Evolutionary conservation across 495 filamentous ascomycete species (phyloP), one percentile per base, ranked within the genome.

Genomic region (Lepraria neglecta): DNA sequence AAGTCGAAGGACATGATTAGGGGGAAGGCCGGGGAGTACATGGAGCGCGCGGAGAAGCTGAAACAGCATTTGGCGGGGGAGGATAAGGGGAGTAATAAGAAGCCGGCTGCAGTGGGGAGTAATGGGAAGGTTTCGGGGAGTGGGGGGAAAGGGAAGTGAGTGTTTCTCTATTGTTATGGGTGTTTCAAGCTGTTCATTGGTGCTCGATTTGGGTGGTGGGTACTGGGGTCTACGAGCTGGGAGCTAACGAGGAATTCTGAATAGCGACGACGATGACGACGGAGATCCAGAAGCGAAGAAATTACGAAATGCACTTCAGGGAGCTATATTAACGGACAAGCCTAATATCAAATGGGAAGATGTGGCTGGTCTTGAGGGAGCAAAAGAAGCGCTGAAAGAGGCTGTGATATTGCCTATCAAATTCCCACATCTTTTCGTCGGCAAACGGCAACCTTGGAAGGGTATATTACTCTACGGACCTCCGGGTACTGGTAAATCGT

Each of bases 341-440:
- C 94, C 95, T 24, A 96, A 98, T 68, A 78, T 98, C 42, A 86
- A 85, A 67, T 98, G 94, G 94, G 94, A 98, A 68, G 95, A 97
- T 74, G 95, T 98, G 45, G 94, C 95, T n/a, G 94, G 94, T 69
- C 74, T 98, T 33, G 94, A 98, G 69, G 84, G 81, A 40, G 94
- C 94, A 50, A 98, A 98, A 77, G 95, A 98, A 70, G 91, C 95
- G 35, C 75, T 98, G 67, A 98, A 98, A 73, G 94, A 98, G 77
- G 94, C 94, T 3, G 95, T 98, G 42, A 87, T 98, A 68, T 73
- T 98, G 67, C 94, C 94, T 19, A 97, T 97, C 71, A 97, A 96
- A 76, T 98, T 98, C 71, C 94, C 94, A 31, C 91, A 97, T 77
- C 74, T 98, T 38, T 98, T 98, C 70, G 86, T 85, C n/a, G 95